Conservation (phyloP, 176 grass and related monocot species). For the Coix lacrymajobi region DNA sequence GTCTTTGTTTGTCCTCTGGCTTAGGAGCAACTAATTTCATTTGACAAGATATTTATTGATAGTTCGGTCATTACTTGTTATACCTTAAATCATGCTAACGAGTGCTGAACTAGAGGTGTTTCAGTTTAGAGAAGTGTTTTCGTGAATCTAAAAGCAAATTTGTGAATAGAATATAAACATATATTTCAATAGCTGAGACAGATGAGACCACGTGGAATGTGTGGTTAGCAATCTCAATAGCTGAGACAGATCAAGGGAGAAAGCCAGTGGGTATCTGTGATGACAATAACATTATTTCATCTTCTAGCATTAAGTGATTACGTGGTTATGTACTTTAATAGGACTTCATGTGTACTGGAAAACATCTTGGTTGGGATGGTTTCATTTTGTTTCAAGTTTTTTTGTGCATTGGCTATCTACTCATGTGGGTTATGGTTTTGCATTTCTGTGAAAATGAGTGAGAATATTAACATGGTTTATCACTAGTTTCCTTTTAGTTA, state of each 20-base stretch:
- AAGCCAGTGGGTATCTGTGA: not conserved
- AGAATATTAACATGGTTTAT: conserved; percentile 10
- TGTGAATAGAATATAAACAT: not conserved
- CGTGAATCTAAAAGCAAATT: not conserved
- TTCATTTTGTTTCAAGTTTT: not conserved
- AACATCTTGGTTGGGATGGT: not conserved
- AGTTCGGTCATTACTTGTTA: not conserved
- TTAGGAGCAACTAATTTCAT: not conserved
- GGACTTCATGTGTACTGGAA: not conserved
- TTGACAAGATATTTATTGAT: conserved; percentile 10
- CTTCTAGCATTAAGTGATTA: conserved; percentile 13
- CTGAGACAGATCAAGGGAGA: too few species aligned
- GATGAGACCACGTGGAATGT: too few species aligned
- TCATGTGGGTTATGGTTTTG: conserved; percentile 4
- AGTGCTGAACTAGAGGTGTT: not conserved
- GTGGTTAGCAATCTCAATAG: too few species aligned
- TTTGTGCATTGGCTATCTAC: not conserved
- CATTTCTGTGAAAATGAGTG: not conserved
- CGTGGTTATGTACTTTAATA: not conserved
- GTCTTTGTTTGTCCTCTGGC: conserved; percentile 4
- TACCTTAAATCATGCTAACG: conserved; percentile 11
- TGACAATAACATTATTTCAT: not conserved
- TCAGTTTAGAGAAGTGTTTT: conserved; percentile 9
- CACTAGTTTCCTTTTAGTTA: not conserved
- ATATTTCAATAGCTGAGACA: not conserved